These are phyloP conservation scores for Endocarpon pusillum DNA, from an alignment of 495 filamentous ascomycete species.

Conservation along the genomic window DNA sequence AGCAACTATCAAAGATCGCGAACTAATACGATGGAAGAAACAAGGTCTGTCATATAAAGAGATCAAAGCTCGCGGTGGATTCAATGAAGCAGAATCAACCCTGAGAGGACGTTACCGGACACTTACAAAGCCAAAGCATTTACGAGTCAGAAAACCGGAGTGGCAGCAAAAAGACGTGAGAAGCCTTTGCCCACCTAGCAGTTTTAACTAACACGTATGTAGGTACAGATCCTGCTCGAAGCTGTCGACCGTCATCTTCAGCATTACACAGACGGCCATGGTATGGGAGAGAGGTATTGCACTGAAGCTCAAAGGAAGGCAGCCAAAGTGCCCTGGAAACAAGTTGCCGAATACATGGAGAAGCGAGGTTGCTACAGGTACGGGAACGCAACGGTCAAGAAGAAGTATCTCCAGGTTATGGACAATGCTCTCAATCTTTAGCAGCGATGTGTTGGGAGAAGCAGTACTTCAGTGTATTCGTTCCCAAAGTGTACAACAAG, in stretches of 20 bases:
- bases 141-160: constrained; percentile 59
- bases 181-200: too few species aligned
- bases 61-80: constrained; percentile 47
- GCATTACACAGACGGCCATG: constrained; percentile 2
- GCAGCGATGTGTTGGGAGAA: too few species aligned
- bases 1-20: constrained; percentile 33
- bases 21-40: constrained; percentile 44
- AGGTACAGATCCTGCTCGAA: constrained; percentile 32
- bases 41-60: constrained; percentile 64
- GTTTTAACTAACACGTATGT: constrained; percentile 7
- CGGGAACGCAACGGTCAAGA: constrained; percentile 75
- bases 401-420: constrained; percentile 55
- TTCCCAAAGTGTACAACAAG: too few species aligned
- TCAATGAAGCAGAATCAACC: constrained; percentile 72
- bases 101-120: constrained; percentile 65
- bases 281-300: constrained; percentile 4
- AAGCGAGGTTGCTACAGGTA: constrained; percentile 65
- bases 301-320: constrained; percentile 5
- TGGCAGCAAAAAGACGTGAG: constrained; percentile 68
- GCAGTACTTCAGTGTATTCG: too few species aligned
- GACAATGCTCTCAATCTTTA: too few species aligned
- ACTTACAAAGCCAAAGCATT: constrained; percentile 57
- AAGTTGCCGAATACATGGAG: constrained; percentile 55
- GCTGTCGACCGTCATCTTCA: constrained; percentile 19
- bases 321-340: constrained; percentile 64